These are phyloP conservation scores for Nitzschia palea DNA, from an alignment of 108 stramenopile species.

Conservation along the genomic window DNA sequence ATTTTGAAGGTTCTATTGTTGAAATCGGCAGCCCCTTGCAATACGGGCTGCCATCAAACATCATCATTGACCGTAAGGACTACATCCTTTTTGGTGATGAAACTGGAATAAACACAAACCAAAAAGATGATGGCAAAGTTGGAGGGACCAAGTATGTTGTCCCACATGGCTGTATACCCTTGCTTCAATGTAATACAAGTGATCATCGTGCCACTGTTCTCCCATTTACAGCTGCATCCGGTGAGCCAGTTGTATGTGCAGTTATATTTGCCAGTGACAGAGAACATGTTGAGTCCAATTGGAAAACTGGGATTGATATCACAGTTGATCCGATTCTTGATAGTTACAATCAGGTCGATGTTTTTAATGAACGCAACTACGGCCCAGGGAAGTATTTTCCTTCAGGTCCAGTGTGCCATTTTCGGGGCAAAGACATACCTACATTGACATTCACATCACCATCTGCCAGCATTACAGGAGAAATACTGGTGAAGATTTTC, in stretches of 20 bases:
- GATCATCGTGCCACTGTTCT: neutral
- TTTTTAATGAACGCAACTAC: neutral
- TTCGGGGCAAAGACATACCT: neutral
- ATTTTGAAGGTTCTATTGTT: neutral
- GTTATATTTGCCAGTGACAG: neutral
- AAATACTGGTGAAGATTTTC: neutral
- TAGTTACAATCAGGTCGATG: neutral
- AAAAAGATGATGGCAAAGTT: neutral
- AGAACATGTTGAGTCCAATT: neutral
- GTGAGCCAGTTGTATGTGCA: neutral
- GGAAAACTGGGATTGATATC: neutral
- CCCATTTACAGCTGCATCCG: neutral
- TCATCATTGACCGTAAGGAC: neutral
- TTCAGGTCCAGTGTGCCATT: neutral
- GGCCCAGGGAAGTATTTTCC: conserved; percentile 1
- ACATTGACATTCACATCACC: neutral
- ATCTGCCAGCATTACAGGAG: neutral
- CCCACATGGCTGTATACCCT: neutral
- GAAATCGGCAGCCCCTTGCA: neutral
- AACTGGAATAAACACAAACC: conserved; percentile 1
- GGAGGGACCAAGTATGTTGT: neutral
- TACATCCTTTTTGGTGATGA: conserved; percentile 2
- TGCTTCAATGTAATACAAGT: neutral
- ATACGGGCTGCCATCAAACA: neutral
- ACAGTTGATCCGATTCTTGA: neutral